Conservation (phyloP, 257 asterid genomes). For the Solanum sejunctum region DNA sequence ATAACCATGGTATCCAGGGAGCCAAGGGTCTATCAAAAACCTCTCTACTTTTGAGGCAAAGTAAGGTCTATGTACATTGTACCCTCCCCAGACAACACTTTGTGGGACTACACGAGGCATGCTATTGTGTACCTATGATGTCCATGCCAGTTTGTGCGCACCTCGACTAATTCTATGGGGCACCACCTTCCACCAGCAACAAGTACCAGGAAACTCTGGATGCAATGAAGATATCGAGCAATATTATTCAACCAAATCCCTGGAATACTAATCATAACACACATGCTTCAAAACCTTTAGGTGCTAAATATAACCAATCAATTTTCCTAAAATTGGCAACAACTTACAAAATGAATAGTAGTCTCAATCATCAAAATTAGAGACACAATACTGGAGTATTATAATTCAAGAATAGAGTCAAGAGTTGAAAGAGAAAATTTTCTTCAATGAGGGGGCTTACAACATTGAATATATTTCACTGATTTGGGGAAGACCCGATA, state of each 20-base stretch:
- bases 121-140: not conserved
- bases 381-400: not conserved
- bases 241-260: not conserved
- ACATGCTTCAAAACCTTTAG: not conserved
- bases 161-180: not conserved
- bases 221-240: not conserved
- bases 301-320: not conserved
- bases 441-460: no score
- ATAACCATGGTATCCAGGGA: not conserved
- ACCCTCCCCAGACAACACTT: no score
- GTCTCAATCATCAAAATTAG: not conserved
- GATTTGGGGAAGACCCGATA: no score
- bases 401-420: no score
- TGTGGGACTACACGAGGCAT: not conserved
- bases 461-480: no score
- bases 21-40: not conserved
- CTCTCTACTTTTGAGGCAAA: not conserved
- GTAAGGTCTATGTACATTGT: not conserved
- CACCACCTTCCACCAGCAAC: not conserved
- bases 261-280: not conserved
- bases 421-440: no score
- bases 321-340: not conserved
- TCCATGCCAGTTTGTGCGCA: not conserved
- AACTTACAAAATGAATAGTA: not conserved
- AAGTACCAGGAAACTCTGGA: no score